A percentile compares a stretch with the other conserved stretches of the same genome.
These are phyloP conservation scores for Fusarium ambrosium DNA, from an alignment of 2,329 filamentous ascomycete genomes.

Conservation along the genomic window DNA sequence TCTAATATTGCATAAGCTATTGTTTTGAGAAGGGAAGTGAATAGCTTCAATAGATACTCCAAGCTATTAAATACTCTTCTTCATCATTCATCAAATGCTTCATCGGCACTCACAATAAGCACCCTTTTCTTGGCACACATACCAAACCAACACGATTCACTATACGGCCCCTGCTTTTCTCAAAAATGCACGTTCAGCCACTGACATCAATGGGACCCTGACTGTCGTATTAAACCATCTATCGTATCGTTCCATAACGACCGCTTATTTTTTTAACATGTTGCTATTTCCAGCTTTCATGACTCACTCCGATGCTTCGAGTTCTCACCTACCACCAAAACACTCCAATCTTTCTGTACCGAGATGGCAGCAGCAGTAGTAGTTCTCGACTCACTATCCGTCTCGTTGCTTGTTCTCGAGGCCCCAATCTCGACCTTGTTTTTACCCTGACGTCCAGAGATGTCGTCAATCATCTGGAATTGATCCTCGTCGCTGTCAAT, in stretches of 20 bases:
- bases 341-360: neutral
- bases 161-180: neutral
- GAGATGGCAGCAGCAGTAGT: neutral
- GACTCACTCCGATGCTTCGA: neutral
- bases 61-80: neutral
- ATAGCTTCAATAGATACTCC: neutral
- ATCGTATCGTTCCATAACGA: neutral
- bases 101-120: neutral
- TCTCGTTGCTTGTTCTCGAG: neutral
- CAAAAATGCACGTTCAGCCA: neutral
- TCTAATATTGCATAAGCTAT: neutral
- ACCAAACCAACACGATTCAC: neutral
- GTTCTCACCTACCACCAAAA: neutral
- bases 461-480: conserved; percentile 8
- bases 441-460: conserved; percentile 1
- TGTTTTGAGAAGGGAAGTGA: neutral
- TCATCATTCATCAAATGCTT: neutral
- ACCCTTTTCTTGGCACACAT: neutral
- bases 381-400: neutral
- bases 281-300: neutral
- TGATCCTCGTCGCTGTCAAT: conserved; percentile 8
- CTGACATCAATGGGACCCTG: neutral
- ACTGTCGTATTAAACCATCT: neutral
- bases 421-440: neutral
- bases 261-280: neutral